Evolutionary conservation across 192 early-diverging fungal species (phyloP).

Genomic region (Backusella morwellensis): DNA sequence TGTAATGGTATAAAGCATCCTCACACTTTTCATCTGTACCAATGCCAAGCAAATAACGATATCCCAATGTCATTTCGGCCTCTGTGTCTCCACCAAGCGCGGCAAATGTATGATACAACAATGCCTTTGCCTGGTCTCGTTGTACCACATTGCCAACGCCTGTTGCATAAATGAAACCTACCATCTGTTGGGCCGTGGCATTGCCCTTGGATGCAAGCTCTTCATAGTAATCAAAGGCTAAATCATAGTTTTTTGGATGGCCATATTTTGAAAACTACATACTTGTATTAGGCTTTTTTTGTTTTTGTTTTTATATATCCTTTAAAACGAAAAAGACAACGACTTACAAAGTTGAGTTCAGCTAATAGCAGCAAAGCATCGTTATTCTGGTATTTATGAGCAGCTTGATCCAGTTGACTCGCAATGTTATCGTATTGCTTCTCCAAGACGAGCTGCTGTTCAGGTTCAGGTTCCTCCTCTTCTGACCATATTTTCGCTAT

Average conservation of each 20-base stretch:
- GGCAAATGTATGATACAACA: slow-evolving; percentile 81
- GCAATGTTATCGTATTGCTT: slow-evolving; percentile 25
- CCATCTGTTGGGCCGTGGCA: slow-evolving; percentile 82
- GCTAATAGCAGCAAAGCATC: slow-evolving; percentile 66
- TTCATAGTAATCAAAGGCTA: slow-evolving; percentile 66
- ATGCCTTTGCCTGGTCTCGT: slow-evolving; percentile 69
- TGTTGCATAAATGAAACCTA: slow-evolving; percentile 90
- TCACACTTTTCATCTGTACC: slow-evolving; percentile 77
- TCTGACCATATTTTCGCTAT: background rate
- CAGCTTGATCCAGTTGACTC: slow-evolving; percentile 46
- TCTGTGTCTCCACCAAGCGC: slow-evolving; percentile 68
- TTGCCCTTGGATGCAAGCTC: slow-evolving; percentile 70
- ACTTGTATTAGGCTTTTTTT: background rate
- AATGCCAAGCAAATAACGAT: slow-evolving; percentile 79
- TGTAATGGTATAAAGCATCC: slow-evolving; percentile 78
- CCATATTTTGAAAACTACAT: slow-evolving; percentile 59
- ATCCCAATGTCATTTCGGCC: slow-evolving; percentile 84
- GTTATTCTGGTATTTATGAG: slow-evolving; percentile 40
- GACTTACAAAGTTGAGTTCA: slow-evolving; percentile 71
- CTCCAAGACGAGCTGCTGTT: background rate
- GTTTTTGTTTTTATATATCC: too few species aligned
- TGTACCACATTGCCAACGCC: slow-evolving; percentile 70
- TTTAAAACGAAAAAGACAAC: slow-evolving; percentile 6
- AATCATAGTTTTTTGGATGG: slow-evolving; percentile 49
- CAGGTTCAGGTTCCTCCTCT: background rate